These are phyloP conservation scores for Paramecium caudatum DNA, from an alignment of 73 alveolate species.

Conservation along the genomic window DNA sequence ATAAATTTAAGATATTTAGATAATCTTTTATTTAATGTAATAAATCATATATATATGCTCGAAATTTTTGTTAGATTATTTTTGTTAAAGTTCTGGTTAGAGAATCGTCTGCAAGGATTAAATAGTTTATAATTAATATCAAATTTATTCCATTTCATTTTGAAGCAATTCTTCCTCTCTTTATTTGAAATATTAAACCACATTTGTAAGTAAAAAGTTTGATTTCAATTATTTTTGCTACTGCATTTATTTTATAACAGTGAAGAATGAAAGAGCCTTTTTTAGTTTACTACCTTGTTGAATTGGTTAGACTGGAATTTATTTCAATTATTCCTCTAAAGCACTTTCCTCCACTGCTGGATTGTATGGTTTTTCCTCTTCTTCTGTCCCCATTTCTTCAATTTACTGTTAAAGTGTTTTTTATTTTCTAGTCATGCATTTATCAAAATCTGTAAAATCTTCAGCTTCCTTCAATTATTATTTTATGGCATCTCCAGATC, in stretches of 20 bases:
- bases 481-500: constrained; percentile 47
- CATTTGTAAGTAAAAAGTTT: constrained; percentile 5
- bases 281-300: not conserved
- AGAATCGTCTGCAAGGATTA: no score
- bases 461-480: constrained; percentile 27
- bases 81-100: no score
- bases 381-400: constrained; percentile 53
- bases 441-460: constrained; percentile 67
- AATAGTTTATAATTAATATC: no score
- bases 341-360: constrained; percentile 9
- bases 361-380: constrained; percentile 62
- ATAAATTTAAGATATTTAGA: no score
- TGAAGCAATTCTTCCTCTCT: constrained; percentile 9
- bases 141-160: constrained; percentile 47
- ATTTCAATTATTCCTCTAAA: constrained; percentile 30
- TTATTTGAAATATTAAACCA: constrained; percentile 53
- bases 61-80: no score
- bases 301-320: constrained; percentile 21
- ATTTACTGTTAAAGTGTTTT: constrained; percentile 13
- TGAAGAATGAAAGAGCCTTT: constrained; percentile 3
- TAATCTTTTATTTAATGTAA: no score
- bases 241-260: constrained; percentile 24
- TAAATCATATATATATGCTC: no score
- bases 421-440: constrained; percentile 51
- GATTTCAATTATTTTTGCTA: not conserved